Evolutionary conservation across 495 filamentous ascomycete species (phyloP), one percentile per base, ranked within the genome.

Genomic region (Lepraria neglecta): DNA sequence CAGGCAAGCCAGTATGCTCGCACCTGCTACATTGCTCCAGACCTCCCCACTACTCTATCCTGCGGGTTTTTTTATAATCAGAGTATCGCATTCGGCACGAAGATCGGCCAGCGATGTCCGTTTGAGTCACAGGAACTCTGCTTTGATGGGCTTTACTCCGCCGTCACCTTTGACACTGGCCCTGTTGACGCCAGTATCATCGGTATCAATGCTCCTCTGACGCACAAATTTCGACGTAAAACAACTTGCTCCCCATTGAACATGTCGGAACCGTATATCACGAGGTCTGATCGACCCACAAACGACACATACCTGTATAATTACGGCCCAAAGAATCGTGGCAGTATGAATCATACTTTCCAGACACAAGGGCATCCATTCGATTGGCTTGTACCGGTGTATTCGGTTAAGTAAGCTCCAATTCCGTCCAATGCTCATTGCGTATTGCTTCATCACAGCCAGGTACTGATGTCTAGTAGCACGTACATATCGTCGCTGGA

Each of bases 201-300:
- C 40, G 67, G 67, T 31, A 51, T 69, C 48, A 69, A 69, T 51
- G 44, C 44, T 42, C 19, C 31, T 21, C 15, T 0, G 2, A 56
- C 63, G 21, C 59, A 59, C 15, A 63, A 66, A 43, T 69, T 69
- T 52, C 52, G 57, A 31, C 58, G 67, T 15, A 64, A n/a, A 3
- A 64, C 67, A 35, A 68, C 50, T 21, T 69, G 67, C 56, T 57
- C 67, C n/a, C 67, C 67, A 19, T 60, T 69, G 6, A 67, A 62
- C 24, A 63, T 68, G 63, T 59, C 59, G 30, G 27, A 63, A 44
- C 43, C 46, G 4, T 69, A 50, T 12, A 46, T 68, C 17, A 7
- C 31, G n/a, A 33, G 45, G 15, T 46, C 43, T 33, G 59, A 47
- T 9, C 40, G 58, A n/a, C n/a, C n/a, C 27, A 50, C 28, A n/a